phyloP scores from a whole-genome alignment of 2,329 filamentous ascomycete species.

The Trichoderma asperellum region DNA sequence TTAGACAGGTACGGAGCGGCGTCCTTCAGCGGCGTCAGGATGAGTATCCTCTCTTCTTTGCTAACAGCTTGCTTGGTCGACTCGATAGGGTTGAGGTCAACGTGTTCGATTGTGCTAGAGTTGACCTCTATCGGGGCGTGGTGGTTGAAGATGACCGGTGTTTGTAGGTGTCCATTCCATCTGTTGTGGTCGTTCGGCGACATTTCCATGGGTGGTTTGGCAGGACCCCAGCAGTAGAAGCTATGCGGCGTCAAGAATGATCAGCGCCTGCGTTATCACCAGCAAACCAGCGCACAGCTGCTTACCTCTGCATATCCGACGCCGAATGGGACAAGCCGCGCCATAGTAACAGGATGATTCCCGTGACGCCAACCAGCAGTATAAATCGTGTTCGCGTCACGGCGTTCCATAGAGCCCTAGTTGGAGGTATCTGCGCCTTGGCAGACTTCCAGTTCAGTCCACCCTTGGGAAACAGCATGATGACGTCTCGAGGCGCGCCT shows the following conservation, averaged over 20 bases:
- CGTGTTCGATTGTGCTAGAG: constrained; percentile 72
- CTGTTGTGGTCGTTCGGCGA: constrained; percentile 84
- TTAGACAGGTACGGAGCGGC: constrained; percentile 79
- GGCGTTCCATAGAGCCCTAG: constrained; percentile 70
- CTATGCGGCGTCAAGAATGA: constrained; percentile 51
- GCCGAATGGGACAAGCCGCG: constrained; percentile 79
- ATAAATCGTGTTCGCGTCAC: constrained; percentile 79
- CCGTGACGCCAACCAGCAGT: constrained; percentile 69
- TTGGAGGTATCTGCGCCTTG: constrained; percentile 75
- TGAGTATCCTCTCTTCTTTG: constrained; percentile 86
- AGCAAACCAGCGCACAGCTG: constrained; percentile 6
- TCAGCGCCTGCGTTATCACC: constrained; percentile 1
- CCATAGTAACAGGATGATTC: constrained; percentile 82
- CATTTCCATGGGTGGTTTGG: constrained; percentile 97
- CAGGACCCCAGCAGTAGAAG: constrained; percentile 96
- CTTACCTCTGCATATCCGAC: constrained; percentile 88
- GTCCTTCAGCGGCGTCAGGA: constrained; percentile 91
- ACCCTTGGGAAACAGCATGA: constrained; percentile 89
- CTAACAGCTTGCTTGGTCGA: constrained; percentile 77
- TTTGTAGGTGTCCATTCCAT: constrained; percentile 87
- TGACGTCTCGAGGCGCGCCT: constrained; percentile 40
- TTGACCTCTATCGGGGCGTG: constrained; percentile 88
- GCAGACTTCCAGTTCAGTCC: constrained; percentile 92
- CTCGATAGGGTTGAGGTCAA: constrained; percentile 83
- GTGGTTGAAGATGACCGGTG: constrained; percentile 95